Evolutionary conservation across 257 asterid genomes (phyloP), one percentile per base, ranked within the genome.

Genomic region (Nicotiana tabacum): DNA sequence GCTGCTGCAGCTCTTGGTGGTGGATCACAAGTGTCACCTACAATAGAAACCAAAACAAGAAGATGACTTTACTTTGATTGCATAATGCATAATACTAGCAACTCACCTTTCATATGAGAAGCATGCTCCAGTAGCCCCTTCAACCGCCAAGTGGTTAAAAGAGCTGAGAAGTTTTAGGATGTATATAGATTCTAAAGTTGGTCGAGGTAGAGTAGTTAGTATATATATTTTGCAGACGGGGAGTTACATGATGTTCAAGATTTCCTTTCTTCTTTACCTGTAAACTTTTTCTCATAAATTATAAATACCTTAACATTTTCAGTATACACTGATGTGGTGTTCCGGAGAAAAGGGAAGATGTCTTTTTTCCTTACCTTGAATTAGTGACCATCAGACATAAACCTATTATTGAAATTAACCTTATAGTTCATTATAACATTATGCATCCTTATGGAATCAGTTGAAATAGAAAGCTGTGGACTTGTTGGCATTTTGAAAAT

Each of bases 1-100:
- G 98, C 98, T 37, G 99, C 99, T 4, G 97, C 97, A 24, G 99
- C 97, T 43, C 95, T 94, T 82, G 98, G 97, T 57, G 90, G 94
- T 37, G 88, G 93, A 61, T 37, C 93, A 9, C 95, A 90, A 16
- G 83, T 91, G 57, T 89, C 91, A 53, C 83, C 88, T 37, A 64
- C 56, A 66, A 55, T 77, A 9, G 95, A 92, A 78, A 81, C 89
- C n/a, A 92, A 89, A 83, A 85, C 78, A 69, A 92, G 88, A 87
- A 89, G 92, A 88, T 94, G 85, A 91, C 56, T 35, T 32, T 69
- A 13, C 15, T 33, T 39, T 29, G 61, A 51, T 48, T 76, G 80
- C 80, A 27, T 48, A 48, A 51, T 27, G 64, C 62, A 74, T 74
- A 27, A 35, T 74, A 27, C 64, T 27, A 27, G 62, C 27, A 48